These are phyloP conservation scores for Cryptococcus sp. DNA, from an alignment of 1,284 basidiomycete genomes.

Conservation along the genomic window DNA sequence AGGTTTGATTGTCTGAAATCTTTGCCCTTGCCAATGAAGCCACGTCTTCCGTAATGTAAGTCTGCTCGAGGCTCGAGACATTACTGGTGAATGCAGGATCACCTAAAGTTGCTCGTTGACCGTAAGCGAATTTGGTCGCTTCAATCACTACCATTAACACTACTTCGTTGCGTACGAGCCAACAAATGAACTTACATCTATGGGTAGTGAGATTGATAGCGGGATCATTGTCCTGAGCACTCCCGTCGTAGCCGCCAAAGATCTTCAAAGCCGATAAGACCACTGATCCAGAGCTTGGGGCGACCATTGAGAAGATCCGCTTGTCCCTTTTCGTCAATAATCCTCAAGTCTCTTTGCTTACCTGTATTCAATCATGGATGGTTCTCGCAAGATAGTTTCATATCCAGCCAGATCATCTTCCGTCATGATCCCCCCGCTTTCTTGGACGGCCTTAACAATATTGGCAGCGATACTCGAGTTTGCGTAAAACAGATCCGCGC, in stretches of 20 bases:
- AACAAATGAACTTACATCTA: constrained; percentile 17
- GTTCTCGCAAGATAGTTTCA: constrained; percentile 18
- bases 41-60: constrained; percentile 33
- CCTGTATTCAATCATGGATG: constrained; percentile 24
- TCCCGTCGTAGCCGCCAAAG: constrained; percentile 27
- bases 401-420: constrained; percentile 25
- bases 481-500: constrained; percentile 20
- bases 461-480: constrained; percentile 19
- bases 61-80: constrained; percentile 40
- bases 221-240: constrained; percentile 12
- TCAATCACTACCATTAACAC: constrained; percentile 35
- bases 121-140: constrained; percentile 47
- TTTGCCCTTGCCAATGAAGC: constrained; percentile 30
- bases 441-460: constrained; percentile 17
- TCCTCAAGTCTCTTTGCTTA: constrained; percentile 1
- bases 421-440: constrained; percentile 24
- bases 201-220: constrained; percentile 40
- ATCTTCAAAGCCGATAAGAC: constrained; percentile 35
- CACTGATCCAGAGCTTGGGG: constrained; percentile 30
- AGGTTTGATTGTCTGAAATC: constrained; percentile 34
- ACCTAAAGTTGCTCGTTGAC: constrained; percentile 45
- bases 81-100: constrained; percentile 49
- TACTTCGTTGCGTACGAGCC: background rate
- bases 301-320: constrained; percentile 23
- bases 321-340: constrained; percentile 19